These are phyloP conservation scores for Epichloe bromicola DNA, from an alignment of 2,329 filamentous ascomycete species.

Conservation along the genomic window DNA sequence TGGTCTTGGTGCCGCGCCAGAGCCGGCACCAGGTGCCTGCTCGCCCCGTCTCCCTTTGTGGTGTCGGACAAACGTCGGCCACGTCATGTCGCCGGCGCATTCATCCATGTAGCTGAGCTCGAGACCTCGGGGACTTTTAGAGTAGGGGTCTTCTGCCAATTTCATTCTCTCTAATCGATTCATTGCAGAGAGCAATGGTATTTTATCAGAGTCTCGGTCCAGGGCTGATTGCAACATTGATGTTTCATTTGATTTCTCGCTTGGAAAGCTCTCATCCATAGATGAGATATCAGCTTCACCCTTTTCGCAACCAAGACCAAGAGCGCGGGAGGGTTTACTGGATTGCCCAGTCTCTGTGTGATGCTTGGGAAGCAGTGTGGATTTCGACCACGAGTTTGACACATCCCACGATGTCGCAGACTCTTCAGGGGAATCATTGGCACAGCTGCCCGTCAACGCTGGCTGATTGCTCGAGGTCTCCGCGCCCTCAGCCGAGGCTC, in stretches of 20 bases:
- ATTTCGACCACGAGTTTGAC: slow-evolving; percentile 14
- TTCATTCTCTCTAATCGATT: slow-evolving; percentile 5
- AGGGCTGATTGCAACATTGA: slow-evolving; percentile 18
- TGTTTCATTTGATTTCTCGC: slow-evolving; percentile 10
- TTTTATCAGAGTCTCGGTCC: slow-evolving; percentile 11
- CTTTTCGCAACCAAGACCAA: slow-evolving; percentile 7
- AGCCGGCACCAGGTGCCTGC: not conserved
- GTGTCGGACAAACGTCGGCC: slow-evolving; percentile 24
- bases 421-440: slow-evolving; percentile 40
- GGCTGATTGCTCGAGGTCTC: slow-evolving; percentile 1
- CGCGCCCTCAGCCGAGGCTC: slow-evolving; percentile 5
- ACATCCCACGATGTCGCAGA: slow-evolving; percentile 30
- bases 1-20: not conserved
- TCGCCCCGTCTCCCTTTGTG: slow-evolving; percentile 7
- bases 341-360: not conserved
- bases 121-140: slow-evolving; percentile 32
- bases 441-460: slow-evolving; percentile 33
- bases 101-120: slow-evolving; percentile 35
- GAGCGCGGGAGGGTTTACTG: not conserved
- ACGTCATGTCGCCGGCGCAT: slow-evolving; percentile 19
- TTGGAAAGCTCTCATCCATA: slow-evolving; percentile 29
- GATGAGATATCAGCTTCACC: slow-evolving; percentile 22
- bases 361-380: slow-evolving; percentile 13
- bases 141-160: slow-evolving; percentile 25
- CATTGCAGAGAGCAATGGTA: slow-evolving; percentile 2